Evolutionary conservation across 768 basidiomycete species (phyloP), one percentile per base, ranked within the genome.

Genomic region (Collybia sordida): DNA sequence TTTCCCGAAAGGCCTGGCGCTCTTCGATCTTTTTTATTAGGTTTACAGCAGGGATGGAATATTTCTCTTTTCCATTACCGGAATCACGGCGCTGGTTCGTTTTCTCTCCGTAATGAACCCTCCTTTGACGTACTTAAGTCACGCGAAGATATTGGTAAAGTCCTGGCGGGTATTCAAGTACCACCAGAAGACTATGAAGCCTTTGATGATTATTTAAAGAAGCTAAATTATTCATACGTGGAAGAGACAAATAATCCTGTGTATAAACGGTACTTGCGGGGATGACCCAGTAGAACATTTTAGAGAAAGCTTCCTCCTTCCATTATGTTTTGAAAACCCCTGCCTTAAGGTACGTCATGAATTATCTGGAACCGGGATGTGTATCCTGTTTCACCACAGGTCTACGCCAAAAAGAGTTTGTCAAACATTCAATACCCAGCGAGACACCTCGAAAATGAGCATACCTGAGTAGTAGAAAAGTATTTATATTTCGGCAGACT

Each of bases 1-100:
- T 99, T 99, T 65, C 97, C 97, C 1, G 97, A 99, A 66, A 75
- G 97, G 46, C 95, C 93, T 0, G 88, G 86, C 2, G 97, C 96
- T 3, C 73, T 99, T 50, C 83, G 90, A 37, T 91, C 89, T 57
- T 99, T 98, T 74, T 75, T 99, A 52, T 74, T 85, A 23, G 90
- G 88, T 3, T 64, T 99, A 39, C 87, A 87, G 25, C 72, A 80
- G 17, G 86, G 85, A 21, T 98, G 95, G 94, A 98, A 95, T 66
- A 92, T 99, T 42, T 89, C 93, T 1, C 66, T 99, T 55, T 99
- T 98, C 73, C 97, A 99, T 66, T 99, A 99, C 68, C 81, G 97
- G 48, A 98, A 98, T 65, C 96, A 98, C 52, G 97, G 97, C 24
- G 93, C 89, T 63, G 95, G 95, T 92, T 57, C 51, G 86, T 75